These are phyloP conservation scores for Lepiota venenata DNA, from an alignment of 768 basidiomycete species.

Conservation along the genomic window DNA sequence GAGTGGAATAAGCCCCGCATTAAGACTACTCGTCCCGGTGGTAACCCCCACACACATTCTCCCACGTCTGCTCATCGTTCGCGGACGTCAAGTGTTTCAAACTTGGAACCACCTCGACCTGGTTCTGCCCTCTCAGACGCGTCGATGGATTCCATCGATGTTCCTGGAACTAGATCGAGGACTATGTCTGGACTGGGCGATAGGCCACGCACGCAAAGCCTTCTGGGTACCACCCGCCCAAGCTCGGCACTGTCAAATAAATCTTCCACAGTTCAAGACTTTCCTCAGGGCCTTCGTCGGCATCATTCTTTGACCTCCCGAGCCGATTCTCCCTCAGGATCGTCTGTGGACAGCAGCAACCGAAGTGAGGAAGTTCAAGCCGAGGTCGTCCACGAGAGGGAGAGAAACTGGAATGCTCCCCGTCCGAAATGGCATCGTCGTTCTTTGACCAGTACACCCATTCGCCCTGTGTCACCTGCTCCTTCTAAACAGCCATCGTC, in stretches of 20 bases:
- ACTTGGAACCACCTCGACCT: not conserved
- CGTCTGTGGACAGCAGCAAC: constrained; percentile 21
- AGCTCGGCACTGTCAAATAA: constrained; percentile 34
- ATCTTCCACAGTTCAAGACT: constrained; percentile 22
- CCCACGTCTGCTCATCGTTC: constrained; percentile 21
- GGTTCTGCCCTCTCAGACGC: constrained; percentile 8
- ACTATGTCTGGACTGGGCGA: constrained; percentile 4
- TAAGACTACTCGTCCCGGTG: constrained; percentile 35
- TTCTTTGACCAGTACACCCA: constrained; percentile 11
- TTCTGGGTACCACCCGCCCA: constrained; percentile 22
- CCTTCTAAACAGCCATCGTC: constrained; percentile 7
- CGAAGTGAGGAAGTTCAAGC: constrained; percentile 25
- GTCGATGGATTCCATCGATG: constrained; percentile 2
- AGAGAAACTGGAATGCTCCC: constrained; percentile 72
- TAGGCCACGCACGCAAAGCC: not conserved
- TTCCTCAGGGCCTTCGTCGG: constrained; percentile 22
- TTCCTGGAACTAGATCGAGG: not conserved
- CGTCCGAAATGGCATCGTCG: constrained; percentile 47
- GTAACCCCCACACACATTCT: constrained; percentile 37
- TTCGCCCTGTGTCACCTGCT: constrained; percentile 12
- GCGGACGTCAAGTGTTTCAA: constrained; percentile 19
- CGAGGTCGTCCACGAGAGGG: constrained; percentile 38
- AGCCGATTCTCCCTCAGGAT: constrained; percentile 40
- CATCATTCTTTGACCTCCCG: constrained; percentile 31
- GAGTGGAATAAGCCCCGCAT: constrained; percentile 51